Evolutionary conservation across 257 asterid species (phyloP).

Genomic region (Solanum bulbocastanum): DNA sequence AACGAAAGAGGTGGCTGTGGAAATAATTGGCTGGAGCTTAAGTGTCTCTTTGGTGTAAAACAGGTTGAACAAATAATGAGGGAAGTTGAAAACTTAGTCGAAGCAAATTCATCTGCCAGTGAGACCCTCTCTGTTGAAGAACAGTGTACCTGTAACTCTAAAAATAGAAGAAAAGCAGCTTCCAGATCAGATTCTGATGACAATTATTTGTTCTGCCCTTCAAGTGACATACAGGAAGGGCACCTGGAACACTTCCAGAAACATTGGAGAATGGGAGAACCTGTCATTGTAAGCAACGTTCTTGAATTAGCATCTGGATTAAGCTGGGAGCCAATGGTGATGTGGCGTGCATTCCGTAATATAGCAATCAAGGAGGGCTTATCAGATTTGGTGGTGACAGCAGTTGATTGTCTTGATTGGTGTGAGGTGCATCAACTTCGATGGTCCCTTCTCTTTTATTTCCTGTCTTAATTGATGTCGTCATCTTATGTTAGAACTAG

Average conservation of each 20-base stretch:
- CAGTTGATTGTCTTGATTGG: slow-evolving; percentile 56
- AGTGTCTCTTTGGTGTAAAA: slow-evolving; percentile 23
- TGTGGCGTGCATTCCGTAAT: slow-evolving; percentile 68
- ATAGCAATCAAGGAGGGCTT: slow-evolving; percentile 14
- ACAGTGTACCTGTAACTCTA: slow-evolving; percentile 23
- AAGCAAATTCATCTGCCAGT: neutral
- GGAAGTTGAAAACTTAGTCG: slow-evolving; percentile 16
- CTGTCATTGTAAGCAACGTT: slow-evolving; percentile 34
- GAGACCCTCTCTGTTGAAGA: neutral
- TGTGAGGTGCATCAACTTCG: slow-evolving; percentile 37
- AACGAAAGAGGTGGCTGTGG: slow-evolving; percentile 51
- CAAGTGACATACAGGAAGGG: slow-evolving; percentile 25
- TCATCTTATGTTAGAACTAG: neutral
- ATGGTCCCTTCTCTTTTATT: neutral
- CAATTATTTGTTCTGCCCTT: slow-evolving; percentile 44
- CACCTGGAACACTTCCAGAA: slow-evolving; percentile 46
- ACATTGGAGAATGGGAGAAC: slow-evolving; percentile 63
- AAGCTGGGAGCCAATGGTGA: slow-evolving; percentile 79
- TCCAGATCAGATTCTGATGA: slow-evolving; percentile 28
- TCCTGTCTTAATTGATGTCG: neutral
- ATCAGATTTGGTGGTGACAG: slow-evolving; percentile 38
- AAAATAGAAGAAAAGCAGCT: slow-evolving; percentile 25
- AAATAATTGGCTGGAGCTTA: slow-evolving; percentile 25
- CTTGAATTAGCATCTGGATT: slow-evolving; percentile 39
- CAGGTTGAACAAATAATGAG: slow-evolving; percentile 24